Conservation (phyloP, 176 grass and related monocot genomes). For the Pontederia paniculata region DNA sequence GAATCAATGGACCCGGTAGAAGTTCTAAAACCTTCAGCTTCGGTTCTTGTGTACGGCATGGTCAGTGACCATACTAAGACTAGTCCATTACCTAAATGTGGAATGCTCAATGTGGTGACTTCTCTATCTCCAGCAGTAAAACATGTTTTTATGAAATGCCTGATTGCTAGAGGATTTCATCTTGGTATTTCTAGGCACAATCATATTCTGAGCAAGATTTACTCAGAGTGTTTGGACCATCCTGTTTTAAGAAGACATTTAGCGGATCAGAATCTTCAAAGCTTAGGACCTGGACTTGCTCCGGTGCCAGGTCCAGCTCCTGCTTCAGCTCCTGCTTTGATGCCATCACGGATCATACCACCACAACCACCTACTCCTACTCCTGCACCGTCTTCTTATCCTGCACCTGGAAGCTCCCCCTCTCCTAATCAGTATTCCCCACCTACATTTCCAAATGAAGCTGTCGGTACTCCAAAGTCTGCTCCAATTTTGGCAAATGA, state of each 20-base stretch:
- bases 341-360: no score
- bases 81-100: neutral
- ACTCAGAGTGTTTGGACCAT: neutral
- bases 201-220: neutral
- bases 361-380: neutral
- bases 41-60: neutral
- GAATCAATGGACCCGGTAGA: neutral
- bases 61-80: no score
- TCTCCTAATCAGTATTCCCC: neutral
- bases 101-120: neutral
- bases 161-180: conserved; percentile 1
- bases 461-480: neutral
- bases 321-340: neutral
- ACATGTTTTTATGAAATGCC: neutral
- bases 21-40: neutral
- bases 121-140: neutral
- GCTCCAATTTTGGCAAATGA: neutral
- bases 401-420: neutral
- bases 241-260: conserved; percentile 10
- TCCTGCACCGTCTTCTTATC: neutral
- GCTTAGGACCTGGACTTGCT: neutral
- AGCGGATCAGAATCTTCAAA: neutral
- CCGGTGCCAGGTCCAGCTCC: neutral
- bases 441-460: neutral
- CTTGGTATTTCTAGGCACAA: neutral